A percentile compares a stretch with the other conserved stretches of the same genome.
These are phyloP conservation scores for Colletotrichum somersetense DNA, from an alignment of 2,329 filamentous ascomycete genomes.

Conservation along the genomic window DNA sequence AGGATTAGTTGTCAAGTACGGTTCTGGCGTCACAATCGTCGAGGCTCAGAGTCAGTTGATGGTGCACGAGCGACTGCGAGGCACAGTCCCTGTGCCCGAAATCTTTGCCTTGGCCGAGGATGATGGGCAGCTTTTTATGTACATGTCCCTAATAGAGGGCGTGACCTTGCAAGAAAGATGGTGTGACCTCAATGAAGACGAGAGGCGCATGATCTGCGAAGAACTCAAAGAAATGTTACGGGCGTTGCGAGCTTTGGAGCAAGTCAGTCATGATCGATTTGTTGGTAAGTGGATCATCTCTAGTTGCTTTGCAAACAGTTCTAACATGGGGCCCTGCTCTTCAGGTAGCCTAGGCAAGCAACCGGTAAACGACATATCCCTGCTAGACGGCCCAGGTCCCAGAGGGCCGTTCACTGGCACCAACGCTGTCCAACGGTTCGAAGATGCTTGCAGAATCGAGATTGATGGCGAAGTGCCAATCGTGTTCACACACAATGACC, in stretches of 20 bases:
- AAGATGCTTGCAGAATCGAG: neutral
- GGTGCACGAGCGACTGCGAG: neutral
- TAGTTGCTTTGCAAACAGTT: neutral
- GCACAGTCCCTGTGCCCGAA: neutral
- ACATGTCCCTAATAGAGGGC: conserved; percentile 1
- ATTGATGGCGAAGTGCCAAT: neutral
- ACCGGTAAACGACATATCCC: neutral
- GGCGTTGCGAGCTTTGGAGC: neutral
- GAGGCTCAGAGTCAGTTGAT: neutral
- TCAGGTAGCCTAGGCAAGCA: conserved; percentile 4
- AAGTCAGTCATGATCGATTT: neutral
- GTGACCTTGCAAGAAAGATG: neutral
- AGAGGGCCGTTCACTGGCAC: neutral
- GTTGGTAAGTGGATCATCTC: neutral
- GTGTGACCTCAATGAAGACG: neutral
- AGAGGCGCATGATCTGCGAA: neutral
- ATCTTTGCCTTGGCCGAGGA: conserved; percentile 6
- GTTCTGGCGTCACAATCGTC: neutral
- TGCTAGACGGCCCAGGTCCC: neutral
- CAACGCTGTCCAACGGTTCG: neutral
- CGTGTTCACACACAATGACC: conserved; percentile 4
- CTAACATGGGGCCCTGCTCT: neutral
- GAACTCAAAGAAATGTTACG: neutral
- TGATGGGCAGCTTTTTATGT: neutral
- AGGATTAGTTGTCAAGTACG: conserved; percentile 3